Evolutionary conservation across 2,329 filamentous ascomycete genomes (phyloP).

Genomic region (Colletotrichum sp.): DNA sequence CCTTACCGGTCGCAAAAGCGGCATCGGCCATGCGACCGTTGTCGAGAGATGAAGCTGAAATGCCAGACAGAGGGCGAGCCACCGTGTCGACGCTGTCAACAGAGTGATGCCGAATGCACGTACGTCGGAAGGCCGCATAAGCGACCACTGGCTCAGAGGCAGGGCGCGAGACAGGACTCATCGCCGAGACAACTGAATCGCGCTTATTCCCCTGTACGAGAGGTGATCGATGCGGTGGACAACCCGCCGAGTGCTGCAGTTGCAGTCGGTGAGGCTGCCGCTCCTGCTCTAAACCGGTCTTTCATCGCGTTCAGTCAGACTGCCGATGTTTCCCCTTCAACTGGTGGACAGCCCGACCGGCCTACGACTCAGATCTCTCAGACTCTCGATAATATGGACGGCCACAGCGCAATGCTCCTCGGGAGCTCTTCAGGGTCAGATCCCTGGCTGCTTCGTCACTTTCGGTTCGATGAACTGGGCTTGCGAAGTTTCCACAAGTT

Average conservation of each 20-base stretch:
- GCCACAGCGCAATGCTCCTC: slow-evolving; percentile 32
- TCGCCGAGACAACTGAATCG: not conserved
- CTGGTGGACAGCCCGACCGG: not conserved
- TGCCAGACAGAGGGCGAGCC: slow-evolving; percentile 3
- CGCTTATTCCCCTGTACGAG: not conserved
- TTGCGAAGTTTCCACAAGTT: slow-evolving; percentile 37
- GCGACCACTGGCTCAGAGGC: not conserved
- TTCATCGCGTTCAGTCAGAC: not conserved
- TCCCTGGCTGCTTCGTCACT: slow-evolving; percentile 39
- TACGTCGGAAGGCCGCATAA: slow-evolving; percentile 7
- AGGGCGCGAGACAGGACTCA: not conserved
- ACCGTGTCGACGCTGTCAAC: not conserved
- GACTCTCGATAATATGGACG: slow-evolving; percentile 32
- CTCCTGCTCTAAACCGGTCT: not conserved
- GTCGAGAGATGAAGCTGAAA: slow-evolving; percentile 9
- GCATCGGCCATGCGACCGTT: not conserved
- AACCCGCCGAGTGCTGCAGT: not conserved
- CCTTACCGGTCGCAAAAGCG: slow-evolving; percentile 19
- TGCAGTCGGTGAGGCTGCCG: not conserved
- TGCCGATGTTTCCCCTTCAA: not conserved
- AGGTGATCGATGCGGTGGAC: not conserved
- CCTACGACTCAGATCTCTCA: slow-evolving; percentile 20
- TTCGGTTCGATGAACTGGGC: slow-evolving; percentile 38
- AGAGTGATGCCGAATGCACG: slow-evolving; percentile 6
- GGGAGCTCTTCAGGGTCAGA: slow-evolving; percentile 37